A percentile compares a stretch with the other conserved stretches of the same genome.
These are phyloP conservation scores for Taphrina betulina DNA, from an alignment of 1,139 yeast genomes.

Conservation along the genomic window DNA sequence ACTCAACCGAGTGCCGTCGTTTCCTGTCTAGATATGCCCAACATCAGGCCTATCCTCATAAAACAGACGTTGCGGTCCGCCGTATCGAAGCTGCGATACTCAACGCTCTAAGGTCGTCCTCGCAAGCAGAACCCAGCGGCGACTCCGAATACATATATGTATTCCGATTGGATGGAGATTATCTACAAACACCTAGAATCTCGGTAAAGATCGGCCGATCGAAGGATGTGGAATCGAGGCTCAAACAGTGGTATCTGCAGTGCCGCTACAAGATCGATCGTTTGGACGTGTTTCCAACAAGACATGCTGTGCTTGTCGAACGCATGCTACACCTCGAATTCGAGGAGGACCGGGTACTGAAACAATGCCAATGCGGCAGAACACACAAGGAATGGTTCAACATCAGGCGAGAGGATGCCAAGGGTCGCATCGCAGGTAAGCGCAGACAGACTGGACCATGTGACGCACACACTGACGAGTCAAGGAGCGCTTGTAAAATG, in stretches of 20 bases:
- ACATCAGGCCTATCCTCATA: slow-evolving; percentile 8
- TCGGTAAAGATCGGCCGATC: slow-evolving; percentile 31
- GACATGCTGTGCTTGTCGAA: slow-evolving; percentile 13
- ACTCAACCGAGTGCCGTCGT: too few relatives aligned
- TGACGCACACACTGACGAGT: too few relatives aligned
- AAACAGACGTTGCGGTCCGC: too few relatives aligned
- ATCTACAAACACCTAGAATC: slow-evolving; percentile 13
- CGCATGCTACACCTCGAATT: slow-evolving; percentile 22
- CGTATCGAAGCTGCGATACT: too few relatives aligned
- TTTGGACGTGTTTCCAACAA: slow-evolving; percentile 14
- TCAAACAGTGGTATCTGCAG: slow-evolving; percentile 23
- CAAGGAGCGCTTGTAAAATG: slow-evolving; percentile 13
- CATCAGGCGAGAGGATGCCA: slow-evolving; percentile 17
- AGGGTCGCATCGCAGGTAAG: slow-evolving; percentile 14
- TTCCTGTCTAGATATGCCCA: slow-evolving; percentile 3
- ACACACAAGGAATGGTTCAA: slow-evolving; percentile 28
- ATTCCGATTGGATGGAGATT: slow-evolving; percentile 29
- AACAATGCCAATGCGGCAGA: slow-evolving; percentile 17
- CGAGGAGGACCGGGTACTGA: slow-evolving; percentile 18
- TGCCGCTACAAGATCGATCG: slow-evolving; percentile 25
- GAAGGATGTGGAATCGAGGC: slow-evolving; percentile 14
- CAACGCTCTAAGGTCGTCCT: too few relatives aligned
- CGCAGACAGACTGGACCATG: too few relatives aligned
- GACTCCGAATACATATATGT: slow-evolving; percentile 16
- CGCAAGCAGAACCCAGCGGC: neutral